A percentile compares a stretch with the other conserved stretches of the same genome.
phyloP scores from a whole-genome alignment of 495 filamentous ascomycete species.

The Staphylotrichum longicolle region DNA sequence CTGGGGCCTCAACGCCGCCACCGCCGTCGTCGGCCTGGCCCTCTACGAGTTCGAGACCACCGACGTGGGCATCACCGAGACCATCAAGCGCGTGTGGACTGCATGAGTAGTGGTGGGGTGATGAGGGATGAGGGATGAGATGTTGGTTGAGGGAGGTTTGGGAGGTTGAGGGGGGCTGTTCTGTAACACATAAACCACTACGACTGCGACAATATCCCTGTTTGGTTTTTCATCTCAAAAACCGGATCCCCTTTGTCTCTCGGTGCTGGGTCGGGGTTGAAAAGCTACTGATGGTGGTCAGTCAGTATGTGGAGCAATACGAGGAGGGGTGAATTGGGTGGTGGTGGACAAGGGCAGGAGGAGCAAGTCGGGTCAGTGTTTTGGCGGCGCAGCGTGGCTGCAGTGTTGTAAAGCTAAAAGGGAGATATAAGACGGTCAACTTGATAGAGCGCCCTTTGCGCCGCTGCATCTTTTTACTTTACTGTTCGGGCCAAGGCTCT shows the following conservation, averaged over 20 bases:
- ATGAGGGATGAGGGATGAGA: not conserved
- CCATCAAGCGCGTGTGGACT: constrained; percentile 79
- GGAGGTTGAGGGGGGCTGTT: constrained; percentile 5
- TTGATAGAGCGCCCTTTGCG: constrained; percentile 5
- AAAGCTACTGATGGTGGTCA: not conserved
- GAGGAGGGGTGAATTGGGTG: not conserved
- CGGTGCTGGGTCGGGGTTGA: not conserved
- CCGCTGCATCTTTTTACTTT: not conserved
- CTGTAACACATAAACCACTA: constrained; percentile 9
- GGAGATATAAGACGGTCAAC: constrained; percentile 6
- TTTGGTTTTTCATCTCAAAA: constrained; percentile 7
- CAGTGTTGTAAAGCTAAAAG: constrained; percentile 13
- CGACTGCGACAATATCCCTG: constrained; percentile 18
- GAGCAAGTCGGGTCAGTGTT: no score
- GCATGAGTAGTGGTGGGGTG: constrained; percentile 44
- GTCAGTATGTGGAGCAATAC: not conserved
- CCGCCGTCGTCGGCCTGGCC: constrained; percentile 77
- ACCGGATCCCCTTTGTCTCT: constrained; percentile 19
- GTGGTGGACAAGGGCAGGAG: not conserved
- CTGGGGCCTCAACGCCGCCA: constrained; percentile 77
- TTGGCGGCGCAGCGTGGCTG: not conserved
- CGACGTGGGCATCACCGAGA: constrained; percentile 90
- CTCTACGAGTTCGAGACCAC: constrained; percentile 99
- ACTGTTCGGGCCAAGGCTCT: not conserved
- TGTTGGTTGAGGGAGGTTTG: not conserved